Conservation (phyloP, 2,329 filamentous ascomycete genomes). For the Fusarium chuoi region DNA sequence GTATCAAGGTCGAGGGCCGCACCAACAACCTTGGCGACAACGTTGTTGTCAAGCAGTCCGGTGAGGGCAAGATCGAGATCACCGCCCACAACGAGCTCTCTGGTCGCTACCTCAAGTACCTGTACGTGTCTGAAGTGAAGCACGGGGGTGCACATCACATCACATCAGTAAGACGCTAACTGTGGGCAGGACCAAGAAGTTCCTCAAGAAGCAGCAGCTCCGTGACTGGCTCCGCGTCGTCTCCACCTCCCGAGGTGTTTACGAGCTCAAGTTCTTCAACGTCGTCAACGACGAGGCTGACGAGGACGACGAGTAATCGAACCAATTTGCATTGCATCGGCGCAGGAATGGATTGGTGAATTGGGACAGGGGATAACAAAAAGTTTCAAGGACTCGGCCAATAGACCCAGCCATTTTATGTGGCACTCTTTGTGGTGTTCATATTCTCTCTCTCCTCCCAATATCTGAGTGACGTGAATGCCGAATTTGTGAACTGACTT, state of each 20-base stretch:
- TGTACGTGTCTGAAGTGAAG: slow-evolving; percentile 68
- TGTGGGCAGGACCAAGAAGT: slow-evolving; percentile 91
- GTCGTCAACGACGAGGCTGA: slow-evolving; percentile 98
- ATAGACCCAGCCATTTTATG: slow-evolving; percentile 47
- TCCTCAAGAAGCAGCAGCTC: slow-evolving; percentile 99
- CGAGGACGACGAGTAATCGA: slow-evolving; percentile 95
- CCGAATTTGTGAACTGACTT: not conserved
- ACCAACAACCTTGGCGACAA: slow-evolving; percentile 97
- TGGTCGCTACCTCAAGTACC: slow-evolving; percentile 99
- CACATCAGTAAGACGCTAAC: slow-evolving; percentile 3
- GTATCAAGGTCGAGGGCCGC: slow-evolving; percentile 99
- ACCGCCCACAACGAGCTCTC: slow-evolving; percentile 98
- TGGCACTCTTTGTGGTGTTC: slow-evolving; percentile 46
- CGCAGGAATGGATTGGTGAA: slow-evolving; percentile 48
- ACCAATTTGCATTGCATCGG: slow-evolving; percentile 40
- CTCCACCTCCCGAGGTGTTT: slow-evolving; percentile 96
- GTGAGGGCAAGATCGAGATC: slow-evolving; percentile 98
- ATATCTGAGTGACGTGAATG: not conserved
- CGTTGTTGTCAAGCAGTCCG: slow-evolving; percentile 88
- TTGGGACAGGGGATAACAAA: slow-evolving; percentile 42
- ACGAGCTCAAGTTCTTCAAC: slow-evolving; percentile 99
- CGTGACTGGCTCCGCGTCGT: slow-evolving; percentile 99
- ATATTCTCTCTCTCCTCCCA: not conserved
- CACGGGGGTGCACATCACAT: too few species aligned
- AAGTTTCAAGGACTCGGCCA: slow-evolving; percentile 44